Evolutionary conservation across 176 grass and related monocot species (phyloP).

Genomic region (Olyra latifolia): DNA sequence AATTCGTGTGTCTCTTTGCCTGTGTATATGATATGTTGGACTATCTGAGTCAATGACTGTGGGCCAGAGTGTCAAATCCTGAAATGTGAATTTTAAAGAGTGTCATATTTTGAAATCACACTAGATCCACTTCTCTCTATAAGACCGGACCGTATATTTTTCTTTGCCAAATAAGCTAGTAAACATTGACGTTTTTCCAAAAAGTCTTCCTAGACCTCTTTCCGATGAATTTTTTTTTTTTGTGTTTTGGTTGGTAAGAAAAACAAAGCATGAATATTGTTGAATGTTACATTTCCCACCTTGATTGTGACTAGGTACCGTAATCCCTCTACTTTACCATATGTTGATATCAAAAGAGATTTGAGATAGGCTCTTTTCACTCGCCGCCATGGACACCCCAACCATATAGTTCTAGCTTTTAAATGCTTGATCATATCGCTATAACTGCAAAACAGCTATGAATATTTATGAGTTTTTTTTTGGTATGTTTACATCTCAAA

Average conservation of each 20-base stretch:
- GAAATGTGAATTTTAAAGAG: too few species aligned
- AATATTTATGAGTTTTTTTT: not conserved
- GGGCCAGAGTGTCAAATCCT: too few species aligned
- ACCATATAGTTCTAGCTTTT: not conserved
- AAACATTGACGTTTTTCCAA: too few species aligned
- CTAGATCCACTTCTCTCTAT: too few species aligned
- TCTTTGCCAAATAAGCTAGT: too few species aligned
- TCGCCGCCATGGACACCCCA: not conserved
- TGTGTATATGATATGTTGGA: too few species aligned
- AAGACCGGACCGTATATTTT: too few species aligned
- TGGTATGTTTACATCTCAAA: not conserved
- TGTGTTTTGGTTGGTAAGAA: not conserved
- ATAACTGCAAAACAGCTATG: not conserved
- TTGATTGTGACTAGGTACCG: slow-evolving; percentile 5
- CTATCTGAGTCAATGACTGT: too few species aligned
- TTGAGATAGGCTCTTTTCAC: not conserved
- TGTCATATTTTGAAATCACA: too few species aligned
- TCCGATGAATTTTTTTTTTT: too few species aligned
- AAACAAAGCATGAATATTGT: not conserved
- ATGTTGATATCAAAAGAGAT: not conserved
- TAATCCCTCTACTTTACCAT: slow-evolving; percentile 13
- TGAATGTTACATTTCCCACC: slow-evolving; percentile 9
- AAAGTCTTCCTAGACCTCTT: too few species aligned
- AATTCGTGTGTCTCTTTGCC: too few species aligned
- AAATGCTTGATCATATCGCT: not conserved